Evolutionary conservation across 2,329 filamentous ascomycete genomes (phyloP), one percentile per base, ranked within the genome.

Genomic region (Lachnellula suecica): DNA sequence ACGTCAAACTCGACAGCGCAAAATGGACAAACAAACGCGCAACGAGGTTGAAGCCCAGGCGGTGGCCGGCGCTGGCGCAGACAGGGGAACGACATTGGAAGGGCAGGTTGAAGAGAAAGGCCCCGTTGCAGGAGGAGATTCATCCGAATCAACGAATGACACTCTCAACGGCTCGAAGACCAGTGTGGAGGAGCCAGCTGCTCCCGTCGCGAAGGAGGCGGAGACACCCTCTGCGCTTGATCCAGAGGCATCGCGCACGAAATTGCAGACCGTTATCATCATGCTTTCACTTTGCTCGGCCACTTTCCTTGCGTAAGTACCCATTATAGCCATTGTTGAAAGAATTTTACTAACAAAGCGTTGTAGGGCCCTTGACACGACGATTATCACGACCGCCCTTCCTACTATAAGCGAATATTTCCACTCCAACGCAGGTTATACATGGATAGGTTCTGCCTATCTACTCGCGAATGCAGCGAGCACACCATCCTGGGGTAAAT

Each of bases 401-500:
- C 82, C 83, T 0, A 83, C 81, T 1, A 85, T 85, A 47, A 73
- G 75, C 15, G 72, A 76, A 54, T 68, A 79, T 29, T 80, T 82
- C 60, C 67, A 78, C 17, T 77, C 75, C 4, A 68, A 72, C 4
- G 63, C 64, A 1, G 65, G 65, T 9, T 92, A 91, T 69, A 83
- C 84, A 13, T 92, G 88, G 89, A 87, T 93, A 54, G 88, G 88
- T 1, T 84, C 80, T 24, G 82, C 88, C 0, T 92, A 88, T 67
- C 74, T 91, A 3, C 79, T 92, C 10, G 85, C 84, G 15, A 83
- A 83, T 62, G 84, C 87, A 0, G 84, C 87, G 0, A 77, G 77
- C 2, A 82, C 80, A 0, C 86, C 87, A 0, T 64, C 60, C 9
- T 91, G 88, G 88, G 86, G 84, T 4, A 81, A 79, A 54, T 66